phyloP scores from a whole-genome alignment of 805 yeast species.

The Debaryomyces maramus region DNA sequence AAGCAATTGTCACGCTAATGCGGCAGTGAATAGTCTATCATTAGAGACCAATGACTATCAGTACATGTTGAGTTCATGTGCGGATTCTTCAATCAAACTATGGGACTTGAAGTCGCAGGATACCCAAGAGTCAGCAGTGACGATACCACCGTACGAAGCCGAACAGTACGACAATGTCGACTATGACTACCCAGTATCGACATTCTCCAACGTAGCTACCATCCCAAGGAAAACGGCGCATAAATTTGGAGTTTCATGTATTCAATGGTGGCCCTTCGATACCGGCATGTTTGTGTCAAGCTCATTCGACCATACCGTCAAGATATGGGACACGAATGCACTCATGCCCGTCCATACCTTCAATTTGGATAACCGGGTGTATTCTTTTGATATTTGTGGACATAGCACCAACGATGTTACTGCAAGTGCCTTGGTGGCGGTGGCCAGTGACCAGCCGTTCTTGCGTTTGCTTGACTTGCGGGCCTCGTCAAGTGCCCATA shows the following conservation, averaged over 20 bases:
- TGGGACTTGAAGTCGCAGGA: conserved; percentile 54
- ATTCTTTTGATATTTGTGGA: conserved; percentile 58
- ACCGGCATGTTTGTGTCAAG: conserved; percentile 82
- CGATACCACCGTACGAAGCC: conserved; percentile 9
- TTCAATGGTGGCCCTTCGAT: conserved; percentile 89
- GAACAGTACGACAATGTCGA: conserved; percentile 29
- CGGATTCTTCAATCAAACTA: conserved; percentile 64
- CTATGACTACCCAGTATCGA: conserved; percentile 29
- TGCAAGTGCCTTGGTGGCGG: conserved; percentile 59
- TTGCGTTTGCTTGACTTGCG: conserved; percentile 71
- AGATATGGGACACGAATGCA: conserved; percentile 76
- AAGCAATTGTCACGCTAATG: conserved; percentile 43
- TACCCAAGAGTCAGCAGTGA: conserved; percentile 8
- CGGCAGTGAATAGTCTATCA: conserved; percentile 60
- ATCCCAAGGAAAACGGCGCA: conserved; percentile 50
- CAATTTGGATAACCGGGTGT: conserved; percentile 59
- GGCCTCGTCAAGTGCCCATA: conserved; percentile 73
- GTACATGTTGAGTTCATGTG: conserved; percentile 67
- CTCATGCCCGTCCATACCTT: conserved; percentile 68
- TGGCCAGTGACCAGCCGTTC: conserved; percentile 69
- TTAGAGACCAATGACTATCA: conserved; percentile 49
- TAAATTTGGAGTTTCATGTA: conserved; percentile 66
- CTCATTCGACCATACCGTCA: conserved; percentile 75
- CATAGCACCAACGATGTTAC: conserved; percentile 17
- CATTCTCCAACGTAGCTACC: conserved; percentile 29